Evolutionary conservation across 2,329 filamentous ascomycete species (phyloP).

Genomic region (Boeremia lycopersici): DNA sequence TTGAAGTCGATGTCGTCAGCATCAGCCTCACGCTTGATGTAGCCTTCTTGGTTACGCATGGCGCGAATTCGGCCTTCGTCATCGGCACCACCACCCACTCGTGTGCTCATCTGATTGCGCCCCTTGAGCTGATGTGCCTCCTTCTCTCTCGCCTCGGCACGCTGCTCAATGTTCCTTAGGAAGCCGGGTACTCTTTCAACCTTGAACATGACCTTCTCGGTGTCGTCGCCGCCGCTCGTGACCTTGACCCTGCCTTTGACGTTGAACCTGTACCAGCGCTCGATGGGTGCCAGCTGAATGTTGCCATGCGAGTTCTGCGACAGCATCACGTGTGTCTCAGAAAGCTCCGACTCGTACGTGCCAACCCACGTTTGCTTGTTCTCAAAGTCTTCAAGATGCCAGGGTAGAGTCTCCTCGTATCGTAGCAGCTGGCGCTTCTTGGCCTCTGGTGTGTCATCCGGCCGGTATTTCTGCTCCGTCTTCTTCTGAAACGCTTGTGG

Average conservation of each 20-base stretch:
- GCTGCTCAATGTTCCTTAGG: slow-evolving; percentile 57
- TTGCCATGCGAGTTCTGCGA: slow-evolving; percentile 62
- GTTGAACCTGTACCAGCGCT: slow-evolving; percentile 93
- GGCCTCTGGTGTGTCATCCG: slow-evolving; percentile 77
- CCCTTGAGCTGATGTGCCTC: slow-evolving; percentile 31
- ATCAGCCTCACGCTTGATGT: slow-evolving; percentile 59
- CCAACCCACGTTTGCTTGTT: slow-evolving; percentile 94
- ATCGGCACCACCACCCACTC: slow-evolving; percentile 43
- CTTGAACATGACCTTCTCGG: slow-evolving; percentile 81
- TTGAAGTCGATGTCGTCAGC: slow-evolving; percentile 71
- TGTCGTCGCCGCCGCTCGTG: slow-evolving; percentile 87
- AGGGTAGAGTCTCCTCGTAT: slow-evolving; percentile 94
- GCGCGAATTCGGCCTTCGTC: slow-evolving; percentile 45
- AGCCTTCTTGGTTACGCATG: slow-evolving; percentile 50
- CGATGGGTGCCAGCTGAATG: slow-evolving; percentile 86
- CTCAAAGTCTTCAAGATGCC: slow-evolving; percentile 96
- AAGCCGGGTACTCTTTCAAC: slow-evolving; percentile 78
- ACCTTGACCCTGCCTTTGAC: slow-evolving; percentile 76
- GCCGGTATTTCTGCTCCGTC: slow-evolving; percentile 81
- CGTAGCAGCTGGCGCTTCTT: slow-evolving; percentile 67
- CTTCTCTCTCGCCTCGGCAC: slow-evolving; percentile 59
- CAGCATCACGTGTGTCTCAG: slow-evolving; percentile 78
- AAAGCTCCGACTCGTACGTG: slow-evolving; percentile 86
- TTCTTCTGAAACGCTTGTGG: slow-evolving; percentile 74
- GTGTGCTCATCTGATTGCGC: slow-evolving; percentile 33